Percentiles rank a stretch among this genome's conserved stretches.
Conservation (phyloP, 2,329 filamentous ascomycete genomes). For the Exserohilum rostratum region DNA sequence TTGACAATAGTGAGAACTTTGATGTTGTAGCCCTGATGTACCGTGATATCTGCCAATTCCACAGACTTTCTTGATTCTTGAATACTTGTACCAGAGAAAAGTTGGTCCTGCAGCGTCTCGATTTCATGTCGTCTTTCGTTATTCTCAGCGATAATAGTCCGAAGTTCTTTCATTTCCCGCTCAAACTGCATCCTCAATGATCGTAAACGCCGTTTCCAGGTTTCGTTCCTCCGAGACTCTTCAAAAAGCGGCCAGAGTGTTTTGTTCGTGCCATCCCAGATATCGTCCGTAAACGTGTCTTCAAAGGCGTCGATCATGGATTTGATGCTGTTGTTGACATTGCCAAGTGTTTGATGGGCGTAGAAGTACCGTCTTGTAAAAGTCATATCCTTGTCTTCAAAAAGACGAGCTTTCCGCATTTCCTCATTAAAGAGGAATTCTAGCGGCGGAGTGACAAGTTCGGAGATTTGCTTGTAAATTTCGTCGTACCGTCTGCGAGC, state of each 20-base stretch:
- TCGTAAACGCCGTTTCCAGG: conserved; percentile 59
- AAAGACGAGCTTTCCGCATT: conserved; percentile 63
- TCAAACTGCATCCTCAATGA: conserved; percentile 58
- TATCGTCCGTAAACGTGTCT: conserved; percentile 63
- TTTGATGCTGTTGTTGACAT: conserved; percentile 65
- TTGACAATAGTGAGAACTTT: conserved; percentile 64
- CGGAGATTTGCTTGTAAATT: conserved; percentile 63
- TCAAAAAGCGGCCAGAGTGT: conserved; percentile 63
- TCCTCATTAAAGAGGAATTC: conserved; percentile 65
- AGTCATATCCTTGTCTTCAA: conserved; percentile 66
- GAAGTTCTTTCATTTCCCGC: conserved; percentile 58
- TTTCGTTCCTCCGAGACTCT: conserved; percentile 53
- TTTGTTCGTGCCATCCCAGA: conserved; percentile 63
- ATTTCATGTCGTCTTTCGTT: conserved; percentile 63
- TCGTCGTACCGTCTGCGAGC: conserved; percentile 64
- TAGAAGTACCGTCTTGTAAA: conserved; percentile 68
- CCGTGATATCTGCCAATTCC: conserved; percentile 58
- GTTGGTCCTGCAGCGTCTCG: conserved; percentile 63
- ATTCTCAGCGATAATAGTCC: conserved; percentile 58
- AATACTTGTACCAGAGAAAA: conserved; percentile 68
- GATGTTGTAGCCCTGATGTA: conserved; percentile 67
- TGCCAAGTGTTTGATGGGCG: conserved; percentile 66
- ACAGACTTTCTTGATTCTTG: conserved; percentile 66
- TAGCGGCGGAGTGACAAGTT: conserved; percentile 64
- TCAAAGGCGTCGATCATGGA: conserved; percentile 63